These are phyloP conservation scores for Coemansia sp. DNA, from an alignment of 192 early-diverging fungal species.

Conservation along the genomic window DNA sequence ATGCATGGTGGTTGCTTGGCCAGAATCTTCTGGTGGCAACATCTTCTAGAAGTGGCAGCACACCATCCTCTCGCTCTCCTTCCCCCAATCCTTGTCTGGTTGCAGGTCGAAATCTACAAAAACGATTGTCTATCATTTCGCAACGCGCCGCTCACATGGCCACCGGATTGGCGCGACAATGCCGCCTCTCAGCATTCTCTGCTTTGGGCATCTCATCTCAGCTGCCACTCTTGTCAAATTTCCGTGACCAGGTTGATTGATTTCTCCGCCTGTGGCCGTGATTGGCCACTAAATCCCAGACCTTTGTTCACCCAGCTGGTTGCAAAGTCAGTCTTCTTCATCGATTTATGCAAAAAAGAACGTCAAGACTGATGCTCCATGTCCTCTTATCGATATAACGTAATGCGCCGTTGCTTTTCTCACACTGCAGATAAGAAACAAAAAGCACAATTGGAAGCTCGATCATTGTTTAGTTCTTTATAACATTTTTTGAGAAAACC, in stretches of 20 bases:
- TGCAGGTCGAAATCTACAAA: background rate
- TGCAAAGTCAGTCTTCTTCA: background rate
- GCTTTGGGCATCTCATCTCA: background rate
- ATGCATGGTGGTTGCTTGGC: background rate
- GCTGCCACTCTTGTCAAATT: background rate
- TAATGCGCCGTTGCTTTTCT: background rate
- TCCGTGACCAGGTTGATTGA: background rate
- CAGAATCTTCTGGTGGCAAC: background rate
- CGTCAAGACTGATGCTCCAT: background rate
- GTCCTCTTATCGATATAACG: background rate
- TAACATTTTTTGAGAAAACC: background rate
- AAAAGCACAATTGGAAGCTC: no score
- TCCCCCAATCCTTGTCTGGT: background rate
- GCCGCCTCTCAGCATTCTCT: background rate
- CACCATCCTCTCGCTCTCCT: background rate
- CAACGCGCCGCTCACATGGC: background rate
- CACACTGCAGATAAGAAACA: background rate
- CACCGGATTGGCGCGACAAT: background rate
- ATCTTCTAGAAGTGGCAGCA: background rate
- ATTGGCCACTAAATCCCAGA: slow-evolving; percentile 17
- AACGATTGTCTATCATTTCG: background rate
- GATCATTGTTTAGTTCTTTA: no score
- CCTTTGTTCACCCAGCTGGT: background rate
- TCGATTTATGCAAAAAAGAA: background rate
- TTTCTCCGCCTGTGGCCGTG: slow-evolving; percentile 8